These are phyloP conservation scores for Xylogone sp. DNA, from an alignment of 2,329 filamentous ascomycete genomes.

Conservation along the genomic window DNA sequence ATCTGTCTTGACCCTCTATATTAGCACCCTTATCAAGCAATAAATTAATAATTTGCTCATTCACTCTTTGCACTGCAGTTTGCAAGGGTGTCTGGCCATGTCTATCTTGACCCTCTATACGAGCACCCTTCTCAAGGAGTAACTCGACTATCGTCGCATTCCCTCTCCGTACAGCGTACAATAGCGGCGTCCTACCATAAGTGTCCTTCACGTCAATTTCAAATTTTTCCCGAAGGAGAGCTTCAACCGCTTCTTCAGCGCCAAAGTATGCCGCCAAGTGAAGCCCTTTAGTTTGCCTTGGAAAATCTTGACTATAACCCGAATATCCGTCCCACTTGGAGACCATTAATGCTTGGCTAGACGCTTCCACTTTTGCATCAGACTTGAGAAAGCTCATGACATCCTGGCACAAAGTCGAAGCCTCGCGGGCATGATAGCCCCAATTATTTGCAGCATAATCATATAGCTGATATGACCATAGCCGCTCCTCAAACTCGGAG, in stretches of 20 bases:
- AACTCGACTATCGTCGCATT: neutral
- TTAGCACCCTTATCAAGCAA: constrained; percentile 5
- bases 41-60: constrained; percentile 1
- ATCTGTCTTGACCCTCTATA: constrained; percentile 4
- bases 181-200: neutral
- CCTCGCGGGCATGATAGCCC: neutral
- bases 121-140: neutral
- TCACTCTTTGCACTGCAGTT: too few species aligned
- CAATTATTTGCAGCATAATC: neutral
- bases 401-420: too few species aligned
- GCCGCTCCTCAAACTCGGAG: constrained; percentile 13
- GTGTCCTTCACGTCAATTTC: neutral
- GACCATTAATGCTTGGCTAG: neutral
- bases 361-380: neutral
- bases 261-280: neutral
- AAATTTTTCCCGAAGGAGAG: neutral
- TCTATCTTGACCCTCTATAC: too few species aligned
- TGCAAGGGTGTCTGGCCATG: too few species aligned
- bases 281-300: neutral
- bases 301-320: too few species aligned
- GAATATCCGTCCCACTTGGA: too few species aligned
- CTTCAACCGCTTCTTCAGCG: neutral
- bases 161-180: neutral
- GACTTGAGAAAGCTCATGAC: too few species aligned
- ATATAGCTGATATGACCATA: constrained; percentile 1